Conservation (phyloP, 805 yeast genomes). For the Suhomyces emberorum region DNA sequence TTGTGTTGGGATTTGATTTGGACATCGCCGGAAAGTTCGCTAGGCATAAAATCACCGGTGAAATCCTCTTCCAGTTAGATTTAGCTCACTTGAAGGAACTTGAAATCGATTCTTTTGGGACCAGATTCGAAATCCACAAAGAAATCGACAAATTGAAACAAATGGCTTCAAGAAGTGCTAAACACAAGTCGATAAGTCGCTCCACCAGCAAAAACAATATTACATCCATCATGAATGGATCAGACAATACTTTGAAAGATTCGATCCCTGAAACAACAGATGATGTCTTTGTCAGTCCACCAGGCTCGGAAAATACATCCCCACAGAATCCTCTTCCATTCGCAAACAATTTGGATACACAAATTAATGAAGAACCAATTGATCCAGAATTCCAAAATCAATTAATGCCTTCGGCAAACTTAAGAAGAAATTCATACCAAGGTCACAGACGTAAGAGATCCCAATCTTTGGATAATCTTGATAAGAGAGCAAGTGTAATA, state of each 20-base stretch:
- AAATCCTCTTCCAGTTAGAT: conserved; percentile 80
- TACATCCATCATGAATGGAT: neutral
- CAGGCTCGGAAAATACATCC: conserved; percentile 8
- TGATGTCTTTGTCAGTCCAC: conserved; percentile 11
- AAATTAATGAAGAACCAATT: too few relatives aligned
- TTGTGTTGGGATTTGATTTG: conserved; percentile 67
- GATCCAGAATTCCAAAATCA: too few relatives aligned
- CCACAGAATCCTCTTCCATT: conserved; percentile 8
- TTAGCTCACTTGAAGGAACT: conserved; percentile 83
- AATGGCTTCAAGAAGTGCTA: conserved; percentile 14
- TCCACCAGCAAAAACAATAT: conserved; percentile 8
- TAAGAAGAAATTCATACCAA: conserved; percentile 2
- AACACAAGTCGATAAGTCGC: conserved; percentile 11
- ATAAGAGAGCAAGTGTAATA: conserved; percentile 15
- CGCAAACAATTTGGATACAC: conserved; percentile 20
- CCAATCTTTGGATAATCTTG: conserved; percentile 47
- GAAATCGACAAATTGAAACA: conserved; percentile 71
- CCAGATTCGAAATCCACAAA: conserved; percentile 86
- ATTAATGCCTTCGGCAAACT: conserved; percentile 8
- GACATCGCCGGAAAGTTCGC: conserved; percentile 76
- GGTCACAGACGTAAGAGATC: conserved; percentile 48
- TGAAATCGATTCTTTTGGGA: conserved; percentile 90
- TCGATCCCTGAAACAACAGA: conserved; percentile 2
- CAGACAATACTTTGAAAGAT: neutral
- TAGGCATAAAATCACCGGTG: conserved; percentile 85